Evolutionary conservation across 1,284 basidiomycete species (phyloP).

Genomic region (Rhodofomes roseus): DNA sequence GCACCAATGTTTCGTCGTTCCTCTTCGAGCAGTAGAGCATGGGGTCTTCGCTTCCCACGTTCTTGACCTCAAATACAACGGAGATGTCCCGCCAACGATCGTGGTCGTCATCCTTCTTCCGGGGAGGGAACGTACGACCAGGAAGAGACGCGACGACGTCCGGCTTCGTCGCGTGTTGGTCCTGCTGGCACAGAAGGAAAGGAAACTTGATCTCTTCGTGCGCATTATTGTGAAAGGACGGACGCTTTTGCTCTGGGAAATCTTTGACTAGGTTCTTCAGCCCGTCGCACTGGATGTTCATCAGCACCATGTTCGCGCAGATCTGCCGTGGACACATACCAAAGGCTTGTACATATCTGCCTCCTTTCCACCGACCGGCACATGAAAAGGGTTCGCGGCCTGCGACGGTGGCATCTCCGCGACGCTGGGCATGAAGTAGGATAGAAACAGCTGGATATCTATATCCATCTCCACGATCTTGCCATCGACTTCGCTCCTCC

Average conservation of each 20-base stretch:
- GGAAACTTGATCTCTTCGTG: not conserved
- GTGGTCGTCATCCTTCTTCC: too few species aligned
- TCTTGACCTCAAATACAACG: not conserved
- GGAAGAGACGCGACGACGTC: not conserved
- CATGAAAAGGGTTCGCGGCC: not conserved
- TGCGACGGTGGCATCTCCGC: not conserved
- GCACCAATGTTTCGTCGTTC: conserved; percentile 2
- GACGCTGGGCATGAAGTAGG: not conserved
- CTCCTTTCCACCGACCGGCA: not conserved
- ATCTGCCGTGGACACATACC: not conserved
- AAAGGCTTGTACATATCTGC: not conserved
- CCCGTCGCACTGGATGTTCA: not conserved
- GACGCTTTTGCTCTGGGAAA: not conserved
- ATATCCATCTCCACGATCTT: not conserved
- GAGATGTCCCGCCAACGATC: not conserved
- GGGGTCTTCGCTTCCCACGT: not conserved
- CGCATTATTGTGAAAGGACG: not conserved
- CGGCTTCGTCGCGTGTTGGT: not conserved
- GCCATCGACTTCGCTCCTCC: not conserved
- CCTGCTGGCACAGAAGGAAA: not conserved
- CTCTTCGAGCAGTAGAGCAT: not conserved
- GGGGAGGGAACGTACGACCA: not conserved
- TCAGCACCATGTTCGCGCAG: not conserved
- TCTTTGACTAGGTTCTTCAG: not conserved
- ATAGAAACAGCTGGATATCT: not conserved